Conservation (phyloP, 192 early-diverging fungal species). For the Entomortierella lignicola region DNA sequence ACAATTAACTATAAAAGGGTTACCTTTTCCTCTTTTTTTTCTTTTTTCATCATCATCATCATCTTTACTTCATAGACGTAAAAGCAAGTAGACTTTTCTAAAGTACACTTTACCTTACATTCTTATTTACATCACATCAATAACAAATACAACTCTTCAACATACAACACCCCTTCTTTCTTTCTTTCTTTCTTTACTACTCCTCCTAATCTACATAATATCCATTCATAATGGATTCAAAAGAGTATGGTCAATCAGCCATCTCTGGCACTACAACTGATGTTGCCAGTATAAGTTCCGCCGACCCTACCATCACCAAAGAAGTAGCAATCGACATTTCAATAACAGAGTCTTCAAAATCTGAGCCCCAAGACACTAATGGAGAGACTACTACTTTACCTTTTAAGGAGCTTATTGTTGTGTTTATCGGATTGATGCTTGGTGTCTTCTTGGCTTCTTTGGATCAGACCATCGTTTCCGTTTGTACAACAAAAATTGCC, state of each 20-base stretch:
- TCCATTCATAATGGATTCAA: too few species aligned
- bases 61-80: not conserved
- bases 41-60: not conserved
- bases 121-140: not conserved
- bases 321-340: not conserved
- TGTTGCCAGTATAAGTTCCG: too few species aligned
- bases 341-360: not conserved
- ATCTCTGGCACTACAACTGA: too few species aligned
- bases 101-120: too few species aligned
- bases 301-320: not conserved
- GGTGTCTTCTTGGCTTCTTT: conserved; percentile 69
- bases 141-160: too few species aligned
- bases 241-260: not conserved
- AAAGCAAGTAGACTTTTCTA: too few species aligned
- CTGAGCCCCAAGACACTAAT: not conserved
- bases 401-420: conserved; percentile 27
- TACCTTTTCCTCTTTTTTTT: too few species aligned
- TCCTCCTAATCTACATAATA: not conserved
- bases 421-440: conserved; percentile 54
- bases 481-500: conserved; percentile 71
- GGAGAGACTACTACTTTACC: not conserved
- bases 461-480: conserved; percentile 82
- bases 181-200: too few species aligned
- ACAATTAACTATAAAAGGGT: too few species aligned
- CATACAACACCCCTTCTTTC: too few species aligned